phyloP scores from a whole-genome alignment of 2,329 filamentous ascomycete species.

The Stromatinia cepivora region DNA sequence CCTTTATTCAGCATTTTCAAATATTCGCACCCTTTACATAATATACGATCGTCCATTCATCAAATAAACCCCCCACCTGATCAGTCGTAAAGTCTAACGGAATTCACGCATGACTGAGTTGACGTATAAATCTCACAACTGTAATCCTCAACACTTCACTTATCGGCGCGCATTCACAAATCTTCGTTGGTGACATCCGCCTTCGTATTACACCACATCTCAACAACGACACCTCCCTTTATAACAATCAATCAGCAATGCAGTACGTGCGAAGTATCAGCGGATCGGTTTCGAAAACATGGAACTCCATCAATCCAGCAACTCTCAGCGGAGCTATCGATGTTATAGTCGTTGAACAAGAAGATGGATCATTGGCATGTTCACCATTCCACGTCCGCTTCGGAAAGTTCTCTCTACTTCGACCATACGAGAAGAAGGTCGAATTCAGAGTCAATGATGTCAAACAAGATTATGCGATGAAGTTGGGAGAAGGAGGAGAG shows the following conservation, averaged over 20 bases:
- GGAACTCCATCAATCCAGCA: conserved; percentile 99
- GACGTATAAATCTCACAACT: conserved; percentile 2
- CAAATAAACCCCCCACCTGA: conserved; percentile 15
- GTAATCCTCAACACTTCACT: conserved; percentile 9
- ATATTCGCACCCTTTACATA: conserved; percentile 17
- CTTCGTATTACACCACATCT: conserved; percentile 13
- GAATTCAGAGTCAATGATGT: conserved; percentile 93
- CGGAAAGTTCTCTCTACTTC: conserved; percentile 94
- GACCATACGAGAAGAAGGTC: conserved; percentile 97
- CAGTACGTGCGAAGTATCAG: conserved; percentile 97
- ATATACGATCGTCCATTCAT: conserved; percentile 12
- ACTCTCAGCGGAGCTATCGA: conserved; percentile 97
- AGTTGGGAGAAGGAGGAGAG: conserved; percentile 94
- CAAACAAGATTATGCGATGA: conserved; percentile 96
- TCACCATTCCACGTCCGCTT: conserved; percentile 99
- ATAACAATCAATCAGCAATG: conserved; percentile 55
- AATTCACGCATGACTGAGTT: conserved; percentile 15
- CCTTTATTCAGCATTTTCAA: not conserved
- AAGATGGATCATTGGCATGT: conserved; percentile 85
- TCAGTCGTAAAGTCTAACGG: not conserved
- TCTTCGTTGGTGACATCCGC: conserved; percentile 14
- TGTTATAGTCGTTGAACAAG: conserved; percentile 96
- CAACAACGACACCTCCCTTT: not conserved
- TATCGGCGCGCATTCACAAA: conserved; percentile 7
- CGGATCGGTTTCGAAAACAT: conserved; percentile 94